A percentile compares a stretch with the other conserved stretches of the same genome.
These are phyloP conservation scores for Cercospora sp. DNA, from an alignment of 2,329 filamentous ascomycete species.

Conservation along the genomic window DNA sequence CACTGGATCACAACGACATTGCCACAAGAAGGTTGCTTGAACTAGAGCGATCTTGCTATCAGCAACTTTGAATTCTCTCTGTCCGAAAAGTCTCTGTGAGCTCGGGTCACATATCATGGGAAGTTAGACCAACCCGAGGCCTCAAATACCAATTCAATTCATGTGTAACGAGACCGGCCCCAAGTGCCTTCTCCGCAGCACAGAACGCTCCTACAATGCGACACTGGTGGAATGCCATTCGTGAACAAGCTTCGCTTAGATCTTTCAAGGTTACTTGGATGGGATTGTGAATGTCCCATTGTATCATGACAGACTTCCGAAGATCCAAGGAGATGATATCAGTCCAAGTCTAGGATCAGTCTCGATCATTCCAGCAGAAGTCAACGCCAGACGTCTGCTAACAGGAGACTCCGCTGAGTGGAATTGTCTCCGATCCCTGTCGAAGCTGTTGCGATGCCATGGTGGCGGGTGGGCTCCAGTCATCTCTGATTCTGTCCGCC, in stretches of 20 bases:
- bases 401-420: background rate
- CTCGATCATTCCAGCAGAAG: background rate
- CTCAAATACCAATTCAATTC: too few relatives aligned
- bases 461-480: background rate
- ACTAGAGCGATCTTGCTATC: background rate
- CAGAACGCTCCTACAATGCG: background rate
- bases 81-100: background rate
- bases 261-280: too few relatives aligned
- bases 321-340: background rate
- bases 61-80: background rate
- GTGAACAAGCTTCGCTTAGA: background rate
- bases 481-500: background rate
- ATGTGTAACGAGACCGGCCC: background rate
- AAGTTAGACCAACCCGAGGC: background rate
- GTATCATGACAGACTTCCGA: background rate
- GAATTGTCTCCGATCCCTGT: background rate
- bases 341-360: background rate
- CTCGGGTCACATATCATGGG: background rate
- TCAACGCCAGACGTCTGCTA: background rate
- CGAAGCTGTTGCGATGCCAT: background rate
- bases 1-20: too few relatives aligned
- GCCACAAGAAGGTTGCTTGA: too few relatives aligned
- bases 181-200: background rate
- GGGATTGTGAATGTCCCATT: background rate
- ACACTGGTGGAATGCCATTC: background rate